A percentile compares a stretch with the other conserved stretches of the same genome.
phyloP scores from a whole-genome alignment of 345 rosid species.

The Balakata baccata region DNA sequence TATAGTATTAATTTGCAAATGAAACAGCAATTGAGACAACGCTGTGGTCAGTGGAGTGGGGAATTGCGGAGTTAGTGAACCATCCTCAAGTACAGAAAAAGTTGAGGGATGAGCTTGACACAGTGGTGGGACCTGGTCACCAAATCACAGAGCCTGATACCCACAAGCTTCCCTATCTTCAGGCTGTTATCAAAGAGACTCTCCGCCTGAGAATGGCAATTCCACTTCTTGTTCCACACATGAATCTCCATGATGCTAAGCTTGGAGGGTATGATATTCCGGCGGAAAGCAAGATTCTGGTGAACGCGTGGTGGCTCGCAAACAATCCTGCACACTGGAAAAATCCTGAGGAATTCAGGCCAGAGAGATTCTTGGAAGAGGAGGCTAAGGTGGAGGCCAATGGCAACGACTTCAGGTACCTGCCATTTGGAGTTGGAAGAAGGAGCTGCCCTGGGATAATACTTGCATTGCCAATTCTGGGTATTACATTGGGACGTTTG shows the following conservation, averaged over 20 bases:
- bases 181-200: conserved; percentile 92
- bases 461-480: conserved; percentile 87
- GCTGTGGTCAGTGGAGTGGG: conserved; percentile 96
- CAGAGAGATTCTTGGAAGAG: conserved; percentile 95
- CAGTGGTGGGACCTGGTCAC: conserved; percentile 60
- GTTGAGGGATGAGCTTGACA: conserved; percentile 71
- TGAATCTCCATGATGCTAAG: conserved; percentile 95
- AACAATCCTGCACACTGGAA: conserved; percentile 89
- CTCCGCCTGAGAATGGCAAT: conserved; percentile 91
- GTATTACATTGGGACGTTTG: conserved; percentile 79
- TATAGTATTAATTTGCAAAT: background rate
- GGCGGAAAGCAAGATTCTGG: conserved; percentile 92
- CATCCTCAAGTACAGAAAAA: conserved; percentile 79
- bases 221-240: conserved; percentile 96
- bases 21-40: conserved; percentile 92
- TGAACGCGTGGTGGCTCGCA: conserved; percentile 99
- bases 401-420: conserved; percentile 88
- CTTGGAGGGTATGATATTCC: conserved; percentile 82
- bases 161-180: conserved; percentile 75
- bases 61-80: conserved; percentile 88
- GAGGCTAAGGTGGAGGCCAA: conserved; percentile 88
- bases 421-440: conserved; percentile 96
- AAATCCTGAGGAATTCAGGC: conserved; percentile 86
- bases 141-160: conserved; percentile 87
- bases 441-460: conserved; percentile 99